A percentile compares a stretch with the other conserved stretches of the same genome.
phyloP scores from a whole-genome alignment of 1,284 basidiomycete species.

The Sutorius eximius region DNA sequence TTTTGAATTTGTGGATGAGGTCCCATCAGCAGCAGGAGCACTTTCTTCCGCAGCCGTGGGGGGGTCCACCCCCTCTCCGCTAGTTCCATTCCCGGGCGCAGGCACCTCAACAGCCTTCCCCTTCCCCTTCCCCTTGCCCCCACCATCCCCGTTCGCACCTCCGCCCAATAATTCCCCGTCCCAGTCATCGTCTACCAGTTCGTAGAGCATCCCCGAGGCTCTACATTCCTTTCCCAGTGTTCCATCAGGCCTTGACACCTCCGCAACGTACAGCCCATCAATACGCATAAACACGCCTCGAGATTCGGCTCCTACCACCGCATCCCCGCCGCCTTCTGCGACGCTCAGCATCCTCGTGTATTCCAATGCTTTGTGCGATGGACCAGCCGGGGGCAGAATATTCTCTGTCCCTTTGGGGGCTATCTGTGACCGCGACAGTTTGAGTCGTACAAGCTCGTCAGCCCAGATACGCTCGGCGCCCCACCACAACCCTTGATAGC shows the following conservation, averaged over 20 bases:
- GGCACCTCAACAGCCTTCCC: slow-evolving; percentile 27
- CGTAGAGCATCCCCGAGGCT: slow-evolving; percentile 67
- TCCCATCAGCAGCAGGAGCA: slow-evolving; percentile 10
- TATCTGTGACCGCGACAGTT: slow-evolving; percentile 61
- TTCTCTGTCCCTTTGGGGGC: slow-evolving; percentile 59
- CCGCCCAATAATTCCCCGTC: slow-evolving; percentile 40
- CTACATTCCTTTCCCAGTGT: slow-evolving; percentile 55
- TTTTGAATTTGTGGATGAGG: slow-evolving; percentile 7
- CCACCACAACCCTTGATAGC: slow-evolving; percentile 85
- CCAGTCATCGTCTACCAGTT: slow-evolving; percentile 72
- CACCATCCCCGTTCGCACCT: background rate
- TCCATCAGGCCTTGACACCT: slow-evolving; percentile 36
- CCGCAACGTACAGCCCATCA: slow-evolving; percentile 59
- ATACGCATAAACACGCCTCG: slow-evolving; percentile 69
- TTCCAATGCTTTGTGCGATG: slow-evolving; percentile 44
- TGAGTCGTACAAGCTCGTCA: slow-evolving; percentile 81
- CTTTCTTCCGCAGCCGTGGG: slow-evolving; percentile 19
- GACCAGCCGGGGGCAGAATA: slow-evolving; percentile 60
- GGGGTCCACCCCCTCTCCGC: slow-evolving; percentile 9
- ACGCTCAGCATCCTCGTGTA: slow-evolving; percentile 27
- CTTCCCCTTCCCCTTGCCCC: slow-evolving; percentile 34
- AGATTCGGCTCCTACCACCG: slow-evolving; percentile 52
- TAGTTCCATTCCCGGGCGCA: slow-evolving; percentile 2
- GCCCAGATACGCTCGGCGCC: slow-evolving; percentile 87
- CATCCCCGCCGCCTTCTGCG: slow-evolving; percentile 24